Conservation (phyloP, 192 early-diverging fungal species). For the Dimargaris verticillata region DNA sequence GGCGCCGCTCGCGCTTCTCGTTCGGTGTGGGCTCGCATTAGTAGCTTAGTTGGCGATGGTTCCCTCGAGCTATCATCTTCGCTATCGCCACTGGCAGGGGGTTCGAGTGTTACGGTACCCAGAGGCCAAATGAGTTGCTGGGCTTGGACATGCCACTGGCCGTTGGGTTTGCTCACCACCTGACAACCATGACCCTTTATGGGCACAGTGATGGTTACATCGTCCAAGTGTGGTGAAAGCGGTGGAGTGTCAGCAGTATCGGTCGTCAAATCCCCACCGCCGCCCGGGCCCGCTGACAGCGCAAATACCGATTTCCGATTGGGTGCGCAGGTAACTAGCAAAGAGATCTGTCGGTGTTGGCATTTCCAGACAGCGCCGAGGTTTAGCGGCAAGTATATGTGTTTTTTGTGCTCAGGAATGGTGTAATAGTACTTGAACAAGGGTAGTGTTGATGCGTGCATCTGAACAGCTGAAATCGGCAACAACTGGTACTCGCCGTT, state of each 20-base stretch:
- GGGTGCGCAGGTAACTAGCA: slow-evolving; percentile 2
- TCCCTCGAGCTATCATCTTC: background rate
- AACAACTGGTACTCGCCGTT: background rate
- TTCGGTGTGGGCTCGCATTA: background rate
- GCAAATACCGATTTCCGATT: background rate
- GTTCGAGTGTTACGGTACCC: background rate
- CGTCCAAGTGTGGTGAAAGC: background rate
- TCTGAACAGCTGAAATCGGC: background rate
- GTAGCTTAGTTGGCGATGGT: background rate
- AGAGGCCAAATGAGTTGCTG: background rate
- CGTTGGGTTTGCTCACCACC: background rate
- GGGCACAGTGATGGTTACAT: background rate
- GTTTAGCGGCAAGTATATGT: background rate
- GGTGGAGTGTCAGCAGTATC: background rate
- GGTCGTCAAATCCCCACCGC: background rate
- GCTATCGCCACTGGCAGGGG: background rate
- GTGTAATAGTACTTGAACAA: slow-evolving; percentile 4
- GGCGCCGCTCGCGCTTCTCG: background rate
- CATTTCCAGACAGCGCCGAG: background rate
- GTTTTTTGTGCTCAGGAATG: background rate
- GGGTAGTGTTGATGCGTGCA: background rate
- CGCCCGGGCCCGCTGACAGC: background rate
- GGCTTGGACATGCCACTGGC: background rate
- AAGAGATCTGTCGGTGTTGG: background rate
- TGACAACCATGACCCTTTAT: background rate